Evolutionary conservation across 208 protist genomes (phyloP).

Genomic region (Leptomonas pyrrhocoris): DNA sequence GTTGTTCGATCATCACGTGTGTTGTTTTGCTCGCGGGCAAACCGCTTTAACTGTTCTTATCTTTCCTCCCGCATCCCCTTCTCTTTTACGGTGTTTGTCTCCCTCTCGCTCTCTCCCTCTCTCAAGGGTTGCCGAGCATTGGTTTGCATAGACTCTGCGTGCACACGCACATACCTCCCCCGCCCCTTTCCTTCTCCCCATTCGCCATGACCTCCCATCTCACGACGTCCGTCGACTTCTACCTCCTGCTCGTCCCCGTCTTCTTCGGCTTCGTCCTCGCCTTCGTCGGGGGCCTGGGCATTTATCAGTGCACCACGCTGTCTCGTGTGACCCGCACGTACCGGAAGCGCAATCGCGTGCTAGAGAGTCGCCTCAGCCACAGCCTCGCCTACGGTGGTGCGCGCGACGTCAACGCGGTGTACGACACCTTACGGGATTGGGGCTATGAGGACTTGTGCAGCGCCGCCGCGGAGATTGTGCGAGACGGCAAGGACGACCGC

Average conservation of each 20-base stretch:
- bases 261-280: constrained; percentile 13
- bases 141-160: too few relatives aligned
- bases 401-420: not conserved
- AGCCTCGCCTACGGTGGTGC: constrained; percentile 5
- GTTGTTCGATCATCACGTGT: too few relatives aligned
- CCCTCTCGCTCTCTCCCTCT: too few relatives aligned
- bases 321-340: constrained; percentile 5
- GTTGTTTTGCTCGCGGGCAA: too few relatives aligned
- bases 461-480: not conserved
- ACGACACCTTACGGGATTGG: not conserved
- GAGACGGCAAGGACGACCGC: not conserved
- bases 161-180: too few relatives aligned
- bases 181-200: not conserved
- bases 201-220: not conserved
- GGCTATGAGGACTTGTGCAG: constrained; percentile 3
- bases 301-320: constrained; percentile 12
- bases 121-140: not conserved
- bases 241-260: not conserved
- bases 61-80: too few relatives aligned
- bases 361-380: constrained; percentile 5
- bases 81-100: too few relatives aligned
- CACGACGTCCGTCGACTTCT: not conserved
- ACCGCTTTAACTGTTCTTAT: too few relatives aligned
- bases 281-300: constrained; percentile 4
- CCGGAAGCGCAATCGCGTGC: constrained; percentile 6